A percentile compares a stretch with the other conserved stretches of the same genome.
Conservation (phyloP, 441 rosid species). For the Capsella rubella region DNA sequence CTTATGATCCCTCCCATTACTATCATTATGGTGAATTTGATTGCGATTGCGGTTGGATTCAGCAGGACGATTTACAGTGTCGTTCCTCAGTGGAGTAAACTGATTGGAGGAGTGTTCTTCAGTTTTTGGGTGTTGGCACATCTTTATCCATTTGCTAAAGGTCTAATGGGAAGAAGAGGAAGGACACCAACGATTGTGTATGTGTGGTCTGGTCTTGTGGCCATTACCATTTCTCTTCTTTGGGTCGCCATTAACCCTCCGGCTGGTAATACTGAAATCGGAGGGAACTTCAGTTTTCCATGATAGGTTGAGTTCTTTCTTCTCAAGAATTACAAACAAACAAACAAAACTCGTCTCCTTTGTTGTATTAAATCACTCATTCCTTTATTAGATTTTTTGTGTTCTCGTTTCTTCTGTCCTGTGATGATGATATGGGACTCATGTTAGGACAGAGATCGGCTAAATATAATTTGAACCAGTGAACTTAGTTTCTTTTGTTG, state of each 20-base stretch:
- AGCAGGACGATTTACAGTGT: conserved; percentile 85
- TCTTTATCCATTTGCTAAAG: conserved; percentile 91
- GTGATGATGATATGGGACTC: conserved; percentile 2
- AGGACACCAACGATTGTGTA: conserved; percentile 92
- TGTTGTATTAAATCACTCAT: conserved; percentile 31
- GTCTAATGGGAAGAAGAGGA: conserved; percentile 93
- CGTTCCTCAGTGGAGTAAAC: conserved; percentile 83
- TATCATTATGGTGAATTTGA: conserved; percentile 84
- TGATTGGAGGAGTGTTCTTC: conserved; percentile 89
- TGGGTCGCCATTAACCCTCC: conserved; percentile 95
- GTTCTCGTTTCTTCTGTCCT: conserved; percentile 23
- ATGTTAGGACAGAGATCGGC: conserved; percentile 26
- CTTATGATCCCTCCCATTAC: conserved; percentile 87
- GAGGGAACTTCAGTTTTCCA: conserved; percentile 91
- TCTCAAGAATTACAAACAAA: conserved; percentile 2
- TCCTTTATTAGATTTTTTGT: conserved; percentile 47
- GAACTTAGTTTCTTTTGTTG: conserved; percentile 18
- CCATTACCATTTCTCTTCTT: conserved; percentile 88
- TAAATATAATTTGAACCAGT: conserved; percentile 19
- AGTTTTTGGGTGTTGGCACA: conserved; percentile 96
- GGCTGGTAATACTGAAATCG: conserved; percentile 65
- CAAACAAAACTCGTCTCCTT: neutral
- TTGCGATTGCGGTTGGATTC: conserved; percentile 86
- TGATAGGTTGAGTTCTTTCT: conserved; percentile 45
- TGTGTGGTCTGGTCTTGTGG: conserved; percentile 92